Base-by-base conservation (phyloP, 1,284 basidiomycete genomes). In the Leccinum cinnamomeum region DNA sequence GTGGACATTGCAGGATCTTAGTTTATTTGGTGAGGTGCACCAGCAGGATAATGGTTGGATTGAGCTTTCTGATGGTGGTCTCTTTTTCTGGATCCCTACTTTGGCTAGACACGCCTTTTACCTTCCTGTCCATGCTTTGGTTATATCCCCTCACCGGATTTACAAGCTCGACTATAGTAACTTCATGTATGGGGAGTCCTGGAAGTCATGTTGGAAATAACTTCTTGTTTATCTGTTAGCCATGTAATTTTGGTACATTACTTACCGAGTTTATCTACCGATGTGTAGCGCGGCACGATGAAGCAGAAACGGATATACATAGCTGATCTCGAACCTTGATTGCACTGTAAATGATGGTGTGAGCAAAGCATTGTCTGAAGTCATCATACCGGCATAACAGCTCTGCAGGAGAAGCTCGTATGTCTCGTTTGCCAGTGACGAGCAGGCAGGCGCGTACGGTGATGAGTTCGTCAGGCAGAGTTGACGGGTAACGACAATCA, bases 161-260 rank as follows among this genome's bases (percentile, higher is more conserved):
- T 70, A 70, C 30, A 63, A 48, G 6, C 48, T 69, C 50, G 69
- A 72, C 39, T 23, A 58, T 10, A 41, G 23, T 35, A 3, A 59
- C 30, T 70, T 57, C 30, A 7, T 33, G 0, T 59, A 60, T 64
- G 69, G 68, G 11, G 44, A 69, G 11, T 69, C 68, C 3, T 73
- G 71, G 71, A 1, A 11, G 0, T 56, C 7, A 1, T 70, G 71
- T 18, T 73, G 71, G 71, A 70, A 67, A 37, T 73, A 16, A 62
- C 48, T 14, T 12, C 16, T 11, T 30, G 12, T 25, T 18, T 30
- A 11, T 48, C 6, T 48, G 11, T 48, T 23, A 23, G 12, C 5
- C 7, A 48, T 48, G 20, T 48, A 7, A 23, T 23, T 20, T 48
- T 0, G n/a, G 10, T 46, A 46, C 10, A 1, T 46, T 48, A 46